Base-by-base conservation (phyloP, 768 basidiomycete genomes). In the Tylopilus sp. region DNA sequence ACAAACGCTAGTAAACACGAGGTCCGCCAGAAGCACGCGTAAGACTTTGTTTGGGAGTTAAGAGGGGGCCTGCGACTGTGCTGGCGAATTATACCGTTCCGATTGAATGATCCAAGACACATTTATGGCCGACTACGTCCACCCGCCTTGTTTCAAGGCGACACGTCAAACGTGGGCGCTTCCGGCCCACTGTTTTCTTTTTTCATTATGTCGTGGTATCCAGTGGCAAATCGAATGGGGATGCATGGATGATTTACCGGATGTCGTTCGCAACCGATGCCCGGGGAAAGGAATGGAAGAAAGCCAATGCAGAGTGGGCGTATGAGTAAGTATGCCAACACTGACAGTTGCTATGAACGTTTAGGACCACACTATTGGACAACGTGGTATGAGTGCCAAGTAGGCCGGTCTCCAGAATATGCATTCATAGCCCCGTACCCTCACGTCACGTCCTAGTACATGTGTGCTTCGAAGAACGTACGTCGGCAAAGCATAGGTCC, bases 1-100 rank as follows among this genome's bases (percentile, higher is more conserved):
- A 48, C 48, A 34, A 38, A 29, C 45, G 34, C 26, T 28, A 34
- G 13, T 14, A 34, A 51, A 64, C 66, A 67, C 57, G 66, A 70
- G 66, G 68, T 48, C 48, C 51, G 60, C 63, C 56, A 67, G 68
- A 68, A 66, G 63, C 63, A 30, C 48, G 29, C 52, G 28, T 49
- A 43, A 54, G 55, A 55, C 56, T 37, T 52, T 58, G 50, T 57
- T 62, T 65, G 65, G 65, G 22, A 53, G 47, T 28, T 53, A 67
- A 59, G n/a, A n/a, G 59, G 62, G 33, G 62, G 31, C 34, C 38
- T 17, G 12, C 19, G 13, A 34, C 43, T 22, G 34, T 28, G 50
- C 48, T 50, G 44, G 44, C 43, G 52, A 43, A 48, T 22, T 22
- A 13, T 5, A 2, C 37, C 9, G 17, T 28, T 43, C 42, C n/a